phyloP scores from a whole-genome alignment of 2,329 filamentous ascomycete genomes.

The Diaporthe velutina region DNA sequence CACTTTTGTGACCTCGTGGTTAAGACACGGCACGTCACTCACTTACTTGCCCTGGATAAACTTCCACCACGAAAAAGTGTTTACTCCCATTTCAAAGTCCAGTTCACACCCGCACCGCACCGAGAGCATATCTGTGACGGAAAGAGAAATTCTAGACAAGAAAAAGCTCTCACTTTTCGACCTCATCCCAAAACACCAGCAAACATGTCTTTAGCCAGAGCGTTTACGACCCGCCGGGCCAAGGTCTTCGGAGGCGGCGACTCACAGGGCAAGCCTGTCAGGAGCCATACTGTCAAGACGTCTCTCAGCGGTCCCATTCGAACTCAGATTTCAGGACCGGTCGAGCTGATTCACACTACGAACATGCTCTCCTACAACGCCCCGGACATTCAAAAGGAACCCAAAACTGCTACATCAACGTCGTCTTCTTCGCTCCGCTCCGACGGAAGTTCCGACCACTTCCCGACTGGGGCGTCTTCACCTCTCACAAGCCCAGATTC shows the following conservation, averaged over 20 bases:
- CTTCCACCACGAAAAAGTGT: background rate
- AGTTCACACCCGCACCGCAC: background rate
- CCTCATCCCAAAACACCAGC: slow-evolving; percentile 15
- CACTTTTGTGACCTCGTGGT: slow-evolving; percentile 30
- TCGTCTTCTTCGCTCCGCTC: slow-evolving; percentile 68
- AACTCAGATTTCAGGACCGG: slow-evolving; percentile 86
- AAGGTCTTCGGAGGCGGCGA: slow-evolving; percentile 62
- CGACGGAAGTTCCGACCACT: slow-evolving; percentile 79
- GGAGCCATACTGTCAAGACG: slow-evolving; percentile 65
- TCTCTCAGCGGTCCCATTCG: slow-evolving; percentile 62
- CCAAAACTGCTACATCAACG: slow-evolving; percentile 62
- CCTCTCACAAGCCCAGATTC: slow-evolving; percentile 78
- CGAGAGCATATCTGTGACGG: background rate
- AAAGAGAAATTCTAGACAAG: background rate
- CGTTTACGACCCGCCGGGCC: slow-evolving; percentile 77
- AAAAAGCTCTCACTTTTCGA: background rate
- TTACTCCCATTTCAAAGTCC: background rate
- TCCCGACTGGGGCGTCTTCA: slow-evolving; percentile 68
- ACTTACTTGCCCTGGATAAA: background rate
- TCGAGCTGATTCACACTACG: slow-evolving; percentile 91
- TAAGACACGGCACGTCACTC: slow-evolving; percentile 36
- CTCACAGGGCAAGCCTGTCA: slow-evolving; percentile 52
- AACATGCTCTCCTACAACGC: slow-evolving; percentile 97
- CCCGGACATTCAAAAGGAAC: slow-evolving; percentile 74
- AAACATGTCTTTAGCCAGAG: slow-evolving; percentile 69